Conservation (phyloP, 1,284 basidiomycete species). For the Puccinia polysora region DNA sequence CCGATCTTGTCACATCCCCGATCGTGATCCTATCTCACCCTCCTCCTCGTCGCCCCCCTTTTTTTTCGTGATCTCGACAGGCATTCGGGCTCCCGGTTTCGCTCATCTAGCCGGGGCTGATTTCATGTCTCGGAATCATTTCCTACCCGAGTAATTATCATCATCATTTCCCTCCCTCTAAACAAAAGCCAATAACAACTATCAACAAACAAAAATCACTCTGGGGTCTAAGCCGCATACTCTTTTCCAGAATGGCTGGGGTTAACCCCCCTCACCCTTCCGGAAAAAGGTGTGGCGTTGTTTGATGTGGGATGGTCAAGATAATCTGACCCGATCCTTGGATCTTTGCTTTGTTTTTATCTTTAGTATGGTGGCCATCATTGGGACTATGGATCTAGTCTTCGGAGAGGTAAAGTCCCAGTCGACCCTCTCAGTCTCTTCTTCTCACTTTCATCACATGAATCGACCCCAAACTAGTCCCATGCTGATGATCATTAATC, state of each 20-base stretch:
- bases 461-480: no score
- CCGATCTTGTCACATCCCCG: constrained; percentile 57
- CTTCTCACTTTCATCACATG: no score
- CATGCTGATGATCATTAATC: no score
- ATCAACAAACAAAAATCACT: background rate
- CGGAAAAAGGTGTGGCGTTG: background rate
- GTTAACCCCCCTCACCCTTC: no score
- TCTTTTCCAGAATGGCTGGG: background rate
- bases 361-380: constrained; percentile 42
- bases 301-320: background rate
- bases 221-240: background rate
- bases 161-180: background rate
- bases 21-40: background rate
- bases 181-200: no score
- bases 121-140: constrained; percentile 73
- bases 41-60: background rate
- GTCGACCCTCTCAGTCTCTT: no score
- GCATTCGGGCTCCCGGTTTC: constrained; percentile 62
- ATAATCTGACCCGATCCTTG: background rate
- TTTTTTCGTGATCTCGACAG: background rate
- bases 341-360: background rate
- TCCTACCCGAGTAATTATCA: constrained; percentile 31
- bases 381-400: constrained; percentile 43
- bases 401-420: constrained; percentile 40
- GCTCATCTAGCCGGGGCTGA: constrained; percentile 86